Evolutionary conservation across 345 rosid genomes (phyloP).

Genomic region (Punica granatum): DNA sequence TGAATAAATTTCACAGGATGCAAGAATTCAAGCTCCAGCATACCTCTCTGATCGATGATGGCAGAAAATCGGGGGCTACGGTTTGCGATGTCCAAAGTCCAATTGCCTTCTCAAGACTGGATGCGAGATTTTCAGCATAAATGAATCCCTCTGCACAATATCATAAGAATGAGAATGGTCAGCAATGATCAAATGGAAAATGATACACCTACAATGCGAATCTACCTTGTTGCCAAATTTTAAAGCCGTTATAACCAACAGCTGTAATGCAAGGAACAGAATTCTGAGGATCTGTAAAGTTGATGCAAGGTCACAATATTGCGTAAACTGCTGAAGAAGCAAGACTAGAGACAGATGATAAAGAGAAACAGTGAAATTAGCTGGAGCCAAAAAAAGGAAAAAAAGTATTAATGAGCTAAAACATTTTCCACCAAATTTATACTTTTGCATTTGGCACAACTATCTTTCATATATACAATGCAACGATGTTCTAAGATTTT

Average conservation of each 20-base stretch:
- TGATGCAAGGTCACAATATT: slow-evolving; percentile 51
- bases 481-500: neutral
- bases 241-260: slow-evolving; percentile 74
- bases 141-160: slow-evolving; percentile 55
- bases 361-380: neutral
- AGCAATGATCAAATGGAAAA: slow-evolving; percentile 1
- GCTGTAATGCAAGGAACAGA: slow-evolving; percentile 72
- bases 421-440: neutral
- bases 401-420: neutral
- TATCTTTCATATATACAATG: neutral
- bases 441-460: neutral
- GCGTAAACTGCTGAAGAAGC: neutral
- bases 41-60: no score
- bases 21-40: no score
- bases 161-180: slow-evolving; percentile 11
- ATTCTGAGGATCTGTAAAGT: slow-evolving; percentile 55
- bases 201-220: neutral
- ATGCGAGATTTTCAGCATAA: slow-evolving; percentile 55
- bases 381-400: neutral
- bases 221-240: slow-evolving; percentile 76
- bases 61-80: no score
- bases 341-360: neutral
- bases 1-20: no score
- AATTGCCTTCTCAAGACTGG: slow-evolving; percentile 71
- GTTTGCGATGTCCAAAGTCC: no score